These are phyloP conservation scores for Aspergillus luchuensis DNA, from an alignment of 2,329 filamentous ascomycete genomes.

Conservation along the genomic window DNA sequence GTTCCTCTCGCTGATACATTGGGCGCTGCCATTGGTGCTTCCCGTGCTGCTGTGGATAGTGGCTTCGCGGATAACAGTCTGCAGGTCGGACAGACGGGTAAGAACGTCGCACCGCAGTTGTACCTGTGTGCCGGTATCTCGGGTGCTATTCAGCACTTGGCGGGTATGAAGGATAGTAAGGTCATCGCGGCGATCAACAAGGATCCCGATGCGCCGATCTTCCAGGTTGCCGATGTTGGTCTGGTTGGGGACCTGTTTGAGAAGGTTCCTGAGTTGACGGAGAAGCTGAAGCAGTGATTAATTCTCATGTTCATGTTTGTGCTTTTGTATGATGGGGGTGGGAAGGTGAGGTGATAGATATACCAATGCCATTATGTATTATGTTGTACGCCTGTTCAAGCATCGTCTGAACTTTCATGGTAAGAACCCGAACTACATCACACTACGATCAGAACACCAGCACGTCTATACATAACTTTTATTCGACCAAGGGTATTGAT, in stretches of 20 bases:
- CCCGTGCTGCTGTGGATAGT: slow-evolving; percentile 91
- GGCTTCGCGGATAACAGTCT: slow-evolving; percentile 98
- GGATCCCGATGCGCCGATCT: slow-evolving; percentile 94
- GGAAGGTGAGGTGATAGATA: neutral
- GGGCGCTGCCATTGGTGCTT: slow-evolving; percentile 93
- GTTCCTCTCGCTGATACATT: slow-evolving; percentile 87
- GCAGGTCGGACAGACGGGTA: slow-evolving; percentile 97
- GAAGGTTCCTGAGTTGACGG: slow-evolving; percentile 90
- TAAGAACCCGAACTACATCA: too few species aligned
- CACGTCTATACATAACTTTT: slow-evolving; percentile 6
- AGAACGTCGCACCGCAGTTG: slow-evolving; percentile 94
- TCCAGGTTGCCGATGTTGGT: slow-evolving; percentile 95
- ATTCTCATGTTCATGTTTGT: slow-evolving; percentile 7
- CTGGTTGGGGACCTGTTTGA: slow-evolving; percentile 95
- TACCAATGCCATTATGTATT: neutral
- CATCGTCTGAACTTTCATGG: too few species aligned
- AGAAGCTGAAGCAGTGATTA: slow-evolving; percentile 72
- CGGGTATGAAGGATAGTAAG: slow-evolving; percentile 99
- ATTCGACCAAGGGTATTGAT: slow-evolving; percentile 26
- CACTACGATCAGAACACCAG: too few species aligned
- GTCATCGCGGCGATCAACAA: slow-evolving; percentile 99
- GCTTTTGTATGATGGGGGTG: slow-evolving; percentile 11
- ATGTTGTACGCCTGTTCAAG: neutral
- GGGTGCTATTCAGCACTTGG: slow-evolving; percentile 95
- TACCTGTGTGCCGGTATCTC: slow-evolving; percentile 96